Percentiles rank a stretch among this genome's conserved stretches.
These are phyloP conservation scores for Ettlia oleoabundans DNA, from an alignment of 139 green algal species.

Conservation along the genomic window DNA sequence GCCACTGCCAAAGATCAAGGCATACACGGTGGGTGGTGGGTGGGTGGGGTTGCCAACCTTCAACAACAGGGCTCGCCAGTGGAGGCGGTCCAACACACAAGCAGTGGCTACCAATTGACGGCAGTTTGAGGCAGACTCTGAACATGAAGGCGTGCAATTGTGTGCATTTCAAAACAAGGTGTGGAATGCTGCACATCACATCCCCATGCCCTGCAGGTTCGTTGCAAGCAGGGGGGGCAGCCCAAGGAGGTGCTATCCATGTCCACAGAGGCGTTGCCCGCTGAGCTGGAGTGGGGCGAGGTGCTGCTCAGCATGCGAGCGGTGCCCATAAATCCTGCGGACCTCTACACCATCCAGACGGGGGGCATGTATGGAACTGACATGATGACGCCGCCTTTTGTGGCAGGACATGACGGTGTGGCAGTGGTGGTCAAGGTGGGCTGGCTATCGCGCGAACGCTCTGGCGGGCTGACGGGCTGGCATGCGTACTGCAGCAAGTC, in stretches of 20 bases:
- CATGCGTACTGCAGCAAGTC: too few relatives aligned
- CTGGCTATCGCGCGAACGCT: too few relatives aligned
- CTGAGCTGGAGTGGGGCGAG: slow-evolving; percentile 80
- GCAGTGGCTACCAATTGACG: too few relatives aligned
- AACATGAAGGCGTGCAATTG: too few relatives aligned
- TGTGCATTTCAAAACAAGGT: too few relatives aligned
- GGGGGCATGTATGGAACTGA: slow-evolving; percentile 74
- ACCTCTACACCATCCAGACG: slow-evolving; percentile 57
- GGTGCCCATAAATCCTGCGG: slow-evolving; percentile 74
- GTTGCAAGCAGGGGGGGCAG: slow-evolving; percentile 39
- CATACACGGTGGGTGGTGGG: slow-evolving; percentile 53
- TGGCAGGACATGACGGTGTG: slow-evolving; percentile 74
- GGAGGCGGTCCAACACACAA: too few relatives aligned
- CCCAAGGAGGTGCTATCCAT: slow-evolving; percentile 56
- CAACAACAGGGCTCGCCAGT: neutral
- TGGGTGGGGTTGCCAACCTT: neutral
- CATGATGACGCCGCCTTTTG: slow-evolving; percentile 60
- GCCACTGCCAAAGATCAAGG: slow-evolving; percentile 63
- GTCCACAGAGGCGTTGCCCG: slow-evolving; percentile 56
- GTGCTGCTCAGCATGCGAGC: slow-evolving; percentile 74
- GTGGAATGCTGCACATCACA: too few relatives aligned
- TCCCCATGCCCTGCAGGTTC: too few relatives aligned
- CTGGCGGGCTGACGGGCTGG: too few relatives aligned
- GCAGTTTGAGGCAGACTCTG: too few relatives aligned
- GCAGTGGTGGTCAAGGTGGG: slow-evolving; percentile 78